Percentiles rank a stretch among this genome's conserved stretches.
Evolutionary conservation across 305 asterid species (phyloP).

Genomic region (Solanum chacoense): DNA sequence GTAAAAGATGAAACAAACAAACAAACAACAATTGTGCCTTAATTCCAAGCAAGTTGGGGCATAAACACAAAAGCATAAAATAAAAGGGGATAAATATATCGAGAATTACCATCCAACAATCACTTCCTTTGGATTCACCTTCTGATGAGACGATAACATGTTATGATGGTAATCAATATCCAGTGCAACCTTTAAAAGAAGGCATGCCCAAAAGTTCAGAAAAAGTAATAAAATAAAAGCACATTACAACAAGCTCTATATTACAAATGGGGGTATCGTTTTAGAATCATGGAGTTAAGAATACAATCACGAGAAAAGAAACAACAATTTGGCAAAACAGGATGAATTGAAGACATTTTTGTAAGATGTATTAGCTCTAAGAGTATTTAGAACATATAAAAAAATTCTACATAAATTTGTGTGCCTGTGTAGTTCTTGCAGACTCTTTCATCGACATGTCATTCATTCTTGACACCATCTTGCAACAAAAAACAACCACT

Average conservation of each 20-base stretch:
- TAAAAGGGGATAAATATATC: background rate
- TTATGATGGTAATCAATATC: slow-evolving; percentile 63
- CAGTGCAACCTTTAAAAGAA: slow-evolving; percentile 40
- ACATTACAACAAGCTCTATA: background rate
- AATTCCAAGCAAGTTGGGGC: background rate
- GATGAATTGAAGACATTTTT: background rate
- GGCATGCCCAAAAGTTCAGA: background rate
- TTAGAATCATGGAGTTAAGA: background rate
- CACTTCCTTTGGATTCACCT: slow-evolving; percentile 64
- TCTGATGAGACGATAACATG: slow-evolving; percentile 57
- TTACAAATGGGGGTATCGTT: background rate
- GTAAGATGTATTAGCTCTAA: background rate
- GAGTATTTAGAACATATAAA: background rate
- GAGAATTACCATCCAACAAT: slow-evolving; percentile 61
- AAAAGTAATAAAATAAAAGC: background rate
- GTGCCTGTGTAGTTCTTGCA: background rate
- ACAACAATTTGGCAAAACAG: background rate
- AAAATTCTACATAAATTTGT: background rate
- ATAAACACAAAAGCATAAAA: background rate
- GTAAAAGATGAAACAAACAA: background rate
- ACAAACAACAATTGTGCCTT: background rate
- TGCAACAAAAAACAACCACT: background rate
- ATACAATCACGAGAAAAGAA: background rate
- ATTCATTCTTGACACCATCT: background rate
- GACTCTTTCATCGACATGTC: background rate